Evolutionary conservation across 345 rosid genomes (phyloP).

Genomic region (Lagerstroemia speciosa): DNA sequence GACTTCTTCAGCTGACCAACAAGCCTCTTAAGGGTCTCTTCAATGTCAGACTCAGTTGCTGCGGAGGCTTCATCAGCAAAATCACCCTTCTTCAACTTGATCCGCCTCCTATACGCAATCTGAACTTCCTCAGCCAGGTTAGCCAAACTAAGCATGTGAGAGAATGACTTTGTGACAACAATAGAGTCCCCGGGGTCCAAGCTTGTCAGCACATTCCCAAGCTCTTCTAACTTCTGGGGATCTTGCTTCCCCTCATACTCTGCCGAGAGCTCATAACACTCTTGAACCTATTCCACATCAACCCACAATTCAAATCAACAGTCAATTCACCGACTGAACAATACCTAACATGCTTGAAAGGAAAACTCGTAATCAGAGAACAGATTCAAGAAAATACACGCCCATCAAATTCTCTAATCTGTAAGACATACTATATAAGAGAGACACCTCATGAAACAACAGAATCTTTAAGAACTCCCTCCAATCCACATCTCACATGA

Average conservation of each 20-base stretch:
- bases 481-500: no score
- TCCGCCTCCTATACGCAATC: conserved; percentile 78
- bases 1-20: conserved; percentile 66
- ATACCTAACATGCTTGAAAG: background rate
- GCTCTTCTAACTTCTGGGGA: conserved; percentile 66
- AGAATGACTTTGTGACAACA: conserved; percentile 75
- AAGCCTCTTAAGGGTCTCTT: conserved; percentile 85
- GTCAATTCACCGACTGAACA: background rate
- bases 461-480: no score
- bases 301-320: background rate
- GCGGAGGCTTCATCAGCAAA: conserved; percentile 74
- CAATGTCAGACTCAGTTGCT: conserved; percentile 87
- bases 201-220: conserved; percentile 69
- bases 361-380: background rate
- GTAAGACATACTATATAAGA: background rate
- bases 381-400: background rate
- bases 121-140: conserved; percentile 98
- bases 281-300: conserved; percentile 60
- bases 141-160: conserved; percentile 95
- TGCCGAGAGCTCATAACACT: conserved; percentile 85
- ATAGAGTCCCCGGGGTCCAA: conserved; percentile 94
- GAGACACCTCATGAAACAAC: no score
- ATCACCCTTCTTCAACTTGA: conserved; percentile 79
- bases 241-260: conserved; percentile 85
- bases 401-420: background rate